A percentile compares a stretch with the other conserved stretches of the same genome.
Conservation (phyloP, 139 green algal species). For the Pleodorina starrii region DNA sequence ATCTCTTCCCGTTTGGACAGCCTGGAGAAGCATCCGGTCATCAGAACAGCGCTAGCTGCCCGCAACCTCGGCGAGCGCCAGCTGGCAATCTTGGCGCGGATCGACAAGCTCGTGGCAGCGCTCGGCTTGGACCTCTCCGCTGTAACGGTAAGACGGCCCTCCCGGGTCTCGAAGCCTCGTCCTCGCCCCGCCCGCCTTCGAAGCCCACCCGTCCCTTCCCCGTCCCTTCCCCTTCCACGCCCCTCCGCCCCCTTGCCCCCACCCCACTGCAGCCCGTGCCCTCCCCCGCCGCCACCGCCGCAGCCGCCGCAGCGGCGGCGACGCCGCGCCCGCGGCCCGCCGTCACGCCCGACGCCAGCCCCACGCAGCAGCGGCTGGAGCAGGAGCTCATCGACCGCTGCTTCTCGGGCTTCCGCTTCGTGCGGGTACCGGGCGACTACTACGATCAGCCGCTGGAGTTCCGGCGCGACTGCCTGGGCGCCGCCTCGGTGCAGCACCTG, state of each 20-base stretch:
- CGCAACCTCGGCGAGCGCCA: background rate
- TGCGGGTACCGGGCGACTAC: slow-evolving; percentile 85
- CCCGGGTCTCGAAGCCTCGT: background rate
- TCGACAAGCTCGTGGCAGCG: background rate
- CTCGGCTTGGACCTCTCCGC: background rate
- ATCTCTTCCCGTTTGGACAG: background rate
- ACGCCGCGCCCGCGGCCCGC: background rate
- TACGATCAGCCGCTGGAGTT: slow-evolving; percentile 86
- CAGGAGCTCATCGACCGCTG: slow-evolving; percentile 61
- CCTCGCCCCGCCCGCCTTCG: background rate
- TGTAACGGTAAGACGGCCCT: background rate
- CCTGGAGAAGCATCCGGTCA: background rate
- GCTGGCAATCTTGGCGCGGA: background rate
- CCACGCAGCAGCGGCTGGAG: slow-evolving; percentile 53
- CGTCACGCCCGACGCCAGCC: slow-evolving; percentile 52
- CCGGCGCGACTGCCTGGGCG: slow-evolving; percentile 66
- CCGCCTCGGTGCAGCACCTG: slow-evolving; percentile 79
- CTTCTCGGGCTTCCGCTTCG: slow-evolving; percentile 68
- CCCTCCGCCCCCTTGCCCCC: background rate
- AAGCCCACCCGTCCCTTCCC: background rate
- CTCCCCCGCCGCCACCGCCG: slow-evolving; percentile 30
- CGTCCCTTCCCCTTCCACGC: background rate
- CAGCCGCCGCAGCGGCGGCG: no score
- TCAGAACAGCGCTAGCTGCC: background rate
- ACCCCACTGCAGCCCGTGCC: background rate